Base-by-base conservation (phyloP, 805 yeast genomes). In the Ogataea dorogensis region DNA sequence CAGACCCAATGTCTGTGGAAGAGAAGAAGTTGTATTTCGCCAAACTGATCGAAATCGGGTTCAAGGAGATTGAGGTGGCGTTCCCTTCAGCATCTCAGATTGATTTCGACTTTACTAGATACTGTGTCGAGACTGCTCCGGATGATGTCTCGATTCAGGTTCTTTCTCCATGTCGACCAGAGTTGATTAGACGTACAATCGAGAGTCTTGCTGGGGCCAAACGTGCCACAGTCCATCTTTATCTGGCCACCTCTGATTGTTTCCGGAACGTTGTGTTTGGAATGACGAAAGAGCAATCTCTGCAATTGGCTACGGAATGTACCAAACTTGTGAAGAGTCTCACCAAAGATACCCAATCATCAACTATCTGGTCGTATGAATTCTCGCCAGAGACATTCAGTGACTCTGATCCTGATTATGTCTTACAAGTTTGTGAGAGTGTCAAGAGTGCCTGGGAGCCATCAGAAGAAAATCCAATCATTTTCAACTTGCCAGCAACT, bases 71-170 rank as follows among this genome's bases (percentile, higher is more conserved):
- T 49, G 91, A 82, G 61, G 91, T 82, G 27, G 70, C 86, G 2
- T 82, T 82, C 64, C 91, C 91, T 7, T 79, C 86, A 13, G 89
- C 89, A 2, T 81, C 88, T 3, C 89, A 82, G 55, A 79, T 86
- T 5, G 91, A 82, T 63, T 82, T 82, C 52, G 91, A 82, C 61
- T 82, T 82, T 66, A 82, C 91, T 15, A 68, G 88, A 43, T 82
- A 76, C 49, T 88, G 88, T 7, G 87, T 82, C 29, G 86, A 79
- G 57, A 75, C 76, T 50, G 84, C 86, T 16, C 91, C 91, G 8
- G 83, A 73, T n/a, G 91, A 81, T 53, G 89, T 82, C 15, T 61
- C 71, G 26, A 79, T 82, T 49, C 91, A 82, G 64, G 86, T 80
- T 42, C 68, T 82, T 38, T 80, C 83, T 21, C 91, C 80, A 57